Percentiles rank a stretch among this genome's conserved stretches.
Evolutionary conservation across 1,139 yeast genomes (phyloP).

Genomic region (Nakaseomyces bracarensis): DNA sequence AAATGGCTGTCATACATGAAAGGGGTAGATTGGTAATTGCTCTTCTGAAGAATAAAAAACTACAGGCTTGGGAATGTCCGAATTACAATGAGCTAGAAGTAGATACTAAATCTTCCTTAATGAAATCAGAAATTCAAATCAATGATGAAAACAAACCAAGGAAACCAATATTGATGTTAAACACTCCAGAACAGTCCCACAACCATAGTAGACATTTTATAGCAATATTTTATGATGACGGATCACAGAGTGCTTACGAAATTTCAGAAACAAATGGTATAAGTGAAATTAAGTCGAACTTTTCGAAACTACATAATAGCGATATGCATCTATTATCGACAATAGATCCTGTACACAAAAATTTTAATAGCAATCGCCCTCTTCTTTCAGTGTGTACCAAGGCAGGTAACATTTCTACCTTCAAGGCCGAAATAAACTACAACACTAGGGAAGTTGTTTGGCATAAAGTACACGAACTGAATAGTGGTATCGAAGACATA

Average conservation of each 20-base stretch:
- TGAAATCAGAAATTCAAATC: constrained; percentile 14
- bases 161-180: constrained; percentile 37
- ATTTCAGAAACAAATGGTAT: constrained; percentile 21
- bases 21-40: constrained; percentile 45
- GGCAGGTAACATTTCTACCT: constrained; percentile 48
- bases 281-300: constrained; percentile 15
- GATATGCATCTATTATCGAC: constrained; percentile 44
- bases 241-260: constrained; percentile 30
- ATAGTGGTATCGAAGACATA: constrained; percentile 49
- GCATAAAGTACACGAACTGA: constrained; percentile 42
- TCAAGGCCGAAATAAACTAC: constrained; percentile 35
- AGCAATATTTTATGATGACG: constrained; percentile 36
- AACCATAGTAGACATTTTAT: constrained; percentile 36
- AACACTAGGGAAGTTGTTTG: constrained; percentile 36
- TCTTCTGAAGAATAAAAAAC: constrained; percentile 33
- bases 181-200: constrained; percentile 40
- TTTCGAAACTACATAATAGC: constrained; percentile 15
- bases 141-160: constrained; percentile 14
- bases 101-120: constrained; percentile 19
- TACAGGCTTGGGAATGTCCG: constrained; percentile 61
- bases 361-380: constrained; percentile 36
- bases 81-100: constrained; percentile 11
- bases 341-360: constrained; percentile 59
- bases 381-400: constrained; percentile 51
- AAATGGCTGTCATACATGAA: constrained; percentile 46